Percentiles rank a stretch among this genome's conserved stretches.
Conservation (phyloP, 2,329 filamentous ascomycete species). For the Colletotrichum spaethianum region DNA sequence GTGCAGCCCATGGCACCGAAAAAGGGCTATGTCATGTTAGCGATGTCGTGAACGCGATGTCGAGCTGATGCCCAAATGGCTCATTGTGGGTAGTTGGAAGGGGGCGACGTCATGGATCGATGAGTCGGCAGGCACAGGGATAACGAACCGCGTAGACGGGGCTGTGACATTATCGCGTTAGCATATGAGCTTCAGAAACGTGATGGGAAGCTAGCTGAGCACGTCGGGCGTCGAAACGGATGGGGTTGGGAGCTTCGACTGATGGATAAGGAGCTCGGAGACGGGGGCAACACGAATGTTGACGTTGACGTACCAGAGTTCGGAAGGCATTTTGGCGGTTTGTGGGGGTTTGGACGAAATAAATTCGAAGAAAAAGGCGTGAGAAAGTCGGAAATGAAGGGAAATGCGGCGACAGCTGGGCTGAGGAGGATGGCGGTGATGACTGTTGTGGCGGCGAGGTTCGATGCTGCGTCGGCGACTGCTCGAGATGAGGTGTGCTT, state of each 20-base stretch:
- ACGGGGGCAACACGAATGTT: conserved; percentile 51
- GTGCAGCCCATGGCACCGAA: conserved; percentile 99
- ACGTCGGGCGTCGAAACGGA: conserved; percentile 24
- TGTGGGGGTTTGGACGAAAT: conserved; percentile 42
- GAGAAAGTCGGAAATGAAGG: conserved; percentile 28
- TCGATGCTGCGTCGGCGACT: conserved; percentile 40
- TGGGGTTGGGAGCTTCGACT: conserved; percentile 49
- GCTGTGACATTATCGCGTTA: conserved; percentile 64
- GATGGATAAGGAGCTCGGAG: conserved; percentile 50
- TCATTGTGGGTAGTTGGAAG: conserved; percentile 33
- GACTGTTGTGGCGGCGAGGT: conserved; percentile 29
- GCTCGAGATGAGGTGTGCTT: conserved; percentile 43
- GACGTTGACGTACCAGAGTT: conserved; percentile 80
- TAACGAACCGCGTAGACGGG: conserved; percentile 98
- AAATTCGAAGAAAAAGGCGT: conserved; percentile 31
- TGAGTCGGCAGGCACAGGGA: conserved; percentile 42
- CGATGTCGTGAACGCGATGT: conserved; percentile 38
- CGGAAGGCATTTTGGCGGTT: conserved; percentile 78
- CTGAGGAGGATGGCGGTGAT: conserved; percentile 31
- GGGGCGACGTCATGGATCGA: conserved; percentile 42
- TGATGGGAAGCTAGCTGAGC: conserved; percentile 13
- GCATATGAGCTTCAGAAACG: conserved; percentile 36
- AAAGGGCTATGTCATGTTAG: conserved; percentile 76
- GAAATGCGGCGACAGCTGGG: conserved; percentile 40
- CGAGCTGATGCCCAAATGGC: conserved; percentile 33